Percentiles rank a stretch among this genome's conserved stretches.
These are phyloP conservation scores for Neurospora pannonica DNA, from an alignment of 495 filamentous ascomycete species.

Conservation along the genomic window DNA sequence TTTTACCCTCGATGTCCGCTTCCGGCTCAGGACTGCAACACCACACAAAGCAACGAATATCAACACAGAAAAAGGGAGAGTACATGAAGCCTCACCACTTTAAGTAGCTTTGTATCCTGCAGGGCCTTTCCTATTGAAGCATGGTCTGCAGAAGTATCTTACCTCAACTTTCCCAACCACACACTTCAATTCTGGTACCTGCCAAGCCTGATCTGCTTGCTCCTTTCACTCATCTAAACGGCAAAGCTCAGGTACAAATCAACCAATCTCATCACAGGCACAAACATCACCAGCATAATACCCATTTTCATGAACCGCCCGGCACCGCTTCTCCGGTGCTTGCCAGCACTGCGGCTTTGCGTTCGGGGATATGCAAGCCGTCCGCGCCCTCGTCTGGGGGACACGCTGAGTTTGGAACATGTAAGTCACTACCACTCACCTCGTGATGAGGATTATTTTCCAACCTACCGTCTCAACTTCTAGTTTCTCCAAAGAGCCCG, in stretches of 20 bases:
- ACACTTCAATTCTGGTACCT: background rate
- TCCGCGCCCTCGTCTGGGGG: slow-evolving; percentile 24
- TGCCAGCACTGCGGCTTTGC: slow-evolving; percentile 12
- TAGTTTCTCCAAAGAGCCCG: slow-evolving; percentile 53
- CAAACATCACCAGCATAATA: background rate
- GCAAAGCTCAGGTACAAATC: background rate
- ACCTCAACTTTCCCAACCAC: background rate
- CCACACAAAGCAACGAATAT: background rate
- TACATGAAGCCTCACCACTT: background rate
- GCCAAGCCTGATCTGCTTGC: background rate
- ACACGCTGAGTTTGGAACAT: slow-evolving; percentile 40
- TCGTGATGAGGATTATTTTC: slow-evolving; percentile 1
- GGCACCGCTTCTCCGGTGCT: background rate
- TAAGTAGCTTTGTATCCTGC: background rate
- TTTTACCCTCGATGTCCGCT: background rate
- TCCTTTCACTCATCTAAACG: background rate
- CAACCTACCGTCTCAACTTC: background rate
- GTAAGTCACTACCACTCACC: slow-evolving; percentile 20
- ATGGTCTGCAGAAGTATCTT: background rate
- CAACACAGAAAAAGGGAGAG: background rate
- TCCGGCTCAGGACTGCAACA: background rate
- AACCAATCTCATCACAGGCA: background rate
- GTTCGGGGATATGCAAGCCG: slow-evolving; percentile 34
- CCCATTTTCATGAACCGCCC: background rate
- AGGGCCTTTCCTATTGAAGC: background rate